Conservation (phyloP, 169 alveolate genomes). For the Plasmodium chabaudi region DNA sequence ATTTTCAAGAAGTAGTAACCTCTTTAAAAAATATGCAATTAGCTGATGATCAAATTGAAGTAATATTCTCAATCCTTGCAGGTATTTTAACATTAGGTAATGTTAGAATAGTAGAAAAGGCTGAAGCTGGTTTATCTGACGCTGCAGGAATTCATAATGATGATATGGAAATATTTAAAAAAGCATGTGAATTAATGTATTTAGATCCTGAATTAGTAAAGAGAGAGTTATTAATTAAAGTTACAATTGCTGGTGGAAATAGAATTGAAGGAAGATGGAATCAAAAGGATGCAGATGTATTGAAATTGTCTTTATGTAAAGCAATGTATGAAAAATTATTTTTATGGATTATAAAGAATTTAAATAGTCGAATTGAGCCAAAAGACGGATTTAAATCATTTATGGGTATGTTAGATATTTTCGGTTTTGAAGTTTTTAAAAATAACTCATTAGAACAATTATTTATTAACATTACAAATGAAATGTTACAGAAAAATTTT, state of each 20-base stretch:
- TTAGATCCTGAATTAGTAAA: constrained; percentile 84
- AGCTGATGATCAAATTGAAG: constrained; percentile 88
- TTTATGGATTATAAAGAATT: constrained; percentile 94
- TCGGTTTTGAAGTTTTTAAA: constrained; percentile 97
- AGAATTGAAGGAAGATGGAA: constrained; percentile 91
- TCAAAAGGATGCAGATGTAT: constrained; percentile 88
- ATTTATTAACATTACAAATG: constrained; percentile 97
- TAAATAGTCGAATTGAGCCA: constrained; percentile 94
- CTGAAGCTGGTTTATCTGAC: constrained; percentile 90
- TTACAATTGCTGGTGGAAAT: constrained; percentile 88
- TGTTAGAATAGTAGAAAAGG: constrained; percentile 91
- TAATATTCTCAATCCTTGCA: constrained; percentile 90
- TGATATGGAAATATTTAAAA: constrained; percentile 77
- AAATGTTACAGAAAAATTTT: constrained; percentile 94
- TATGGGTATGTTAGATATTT: constrained; percentile 97
- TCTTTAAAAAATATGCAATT: constrained; percentile 94
- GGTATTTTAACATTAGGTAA: constrained; percentile 97
- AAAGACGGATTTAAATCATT: constrained; percentile 87
- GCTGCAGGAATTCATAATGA: constrained; percentile 89
- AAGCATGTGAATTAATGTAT: constrained; percentile 89
- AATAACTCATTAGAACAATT: constrained; percentile 96
- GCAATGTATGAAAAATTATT: constrained; percentile 96
- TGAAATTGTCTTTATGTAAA: constrained; percentile 92
- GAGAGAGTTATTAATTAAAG: constrained; percentile 86
- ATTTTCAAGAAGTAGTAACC: constrained; percentile 91